A percentile compares a stretch with the other conserved stretches of the same genome.
phyloP scores from a whole-genome alignment of 163 green algal genomes.

The Trebouxia gelatinosa region DNA sequence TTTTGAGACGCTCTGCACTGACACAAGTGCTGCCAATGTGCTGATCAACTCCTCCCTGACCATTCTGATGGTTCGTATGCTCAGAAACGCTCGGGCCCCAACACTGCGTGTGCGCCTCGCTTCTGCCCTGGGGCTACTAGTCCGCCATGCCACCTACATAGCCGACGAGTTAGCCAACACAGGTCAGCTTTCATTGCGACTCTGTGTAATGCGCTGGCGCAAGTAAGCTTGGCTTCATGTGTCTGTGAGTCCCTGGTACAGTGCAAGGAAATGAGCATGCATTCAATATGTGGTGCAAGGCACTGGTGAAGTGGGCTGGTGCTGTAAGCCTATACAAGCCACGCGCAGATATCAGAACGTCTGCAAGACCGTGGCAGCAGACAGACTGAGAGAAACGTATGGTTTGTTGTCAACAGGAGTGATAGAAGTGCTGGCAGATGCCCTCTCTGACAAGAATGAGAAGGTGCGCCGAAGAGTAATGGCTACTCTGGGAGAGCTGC shows the following conservation, averaged over 20 bases:
- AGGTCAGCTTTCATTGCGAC: background rate
- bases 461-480: constrained; percentile 71
- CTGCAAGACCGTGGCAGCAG: too few relatives aligned
- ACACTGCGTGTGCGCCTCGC: constrained; percentile 71
- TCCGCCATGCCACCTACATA: constrained; percentile 91
- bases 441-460: constrained; percentile 66
- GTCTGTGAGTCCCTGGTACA: too few relatives aligned
- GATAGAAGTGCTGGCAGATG: constrained; percentile 74
- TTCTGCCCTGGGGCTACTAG: constrained; percentile 72
- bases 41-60: constrained; percentile 73
- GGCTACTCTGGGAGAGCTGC: constrained; percentile 88
- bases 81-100: constrained; percentile 60
- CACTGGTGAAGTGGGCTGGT: too few relatives aligned
- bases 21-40: constrained; percentile 76
- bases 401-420: too few relatives aligned
- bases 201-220: too few relatives aligned
- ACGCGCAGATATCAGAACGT: too few relatives aligned
- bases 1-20: constrained; percentile 82
- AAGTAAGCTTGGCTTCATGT: too few relatives aligned
- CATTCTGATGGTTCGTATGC: constrained; percentile 69
- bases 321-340: too few relatives aligned
- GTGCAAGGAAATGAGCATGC: too few relatives aligned
- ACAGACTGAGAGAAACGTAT: too few relatives aligned
- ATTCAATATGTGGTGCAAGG: too few relatives aligned
- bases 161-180: constrained; percentile 49